A percentile compares a stretch with the other conserved stretches of the same genome.
Evolutionary conservation across 2,329 filamentous ascomycete species (phyloP).

Genomic region (Pseudocercospora macadamiae): DNA sequence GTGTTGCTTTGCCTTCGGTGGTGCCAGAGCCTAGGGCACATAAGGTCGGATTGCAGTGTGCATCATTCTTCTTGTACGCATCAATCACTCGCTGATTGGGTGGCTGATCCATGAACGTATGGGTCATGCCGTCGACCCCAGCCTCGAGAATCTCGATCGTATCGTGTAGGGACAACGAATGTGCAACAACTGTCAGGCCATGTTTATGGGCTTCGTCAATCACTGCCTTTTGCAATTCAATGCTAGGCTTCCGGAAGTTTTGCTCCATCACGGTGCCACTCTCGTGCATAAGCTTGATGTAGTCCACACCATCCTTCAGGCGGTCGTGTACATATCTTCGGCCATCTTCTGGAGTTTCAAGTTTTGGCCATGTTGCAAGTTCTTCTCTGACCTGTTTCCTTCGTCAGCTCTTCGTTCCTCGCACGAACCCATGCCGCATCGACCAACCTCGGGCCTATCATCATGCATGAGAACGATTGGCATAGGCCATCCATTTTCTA

Average conservation of each 20-base stretch:
- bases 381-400: constrained; percentile 34
- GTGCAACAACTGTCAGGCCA: constrained; percentile 45
- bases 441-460: constrained; percentile 34
- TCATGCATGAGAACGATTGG: constrained; percentile 47
- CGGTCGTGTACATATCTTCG: constrained; percentile 47
- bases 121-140: constrained; percentile 50
- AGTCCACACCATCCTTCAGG: constrained; percentile 48
- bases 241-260: constrained; percentile 40
- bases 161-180: constrained; percentile 44
- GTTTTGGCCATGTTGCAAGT: constrained; percentile 52
- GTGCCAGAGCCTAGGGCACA: constrained; percentile 45
- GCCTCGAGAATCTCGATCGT: constrained; percentile 46
- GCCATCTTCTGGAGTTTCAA: constrained; percentile 47
- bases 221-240: constrained; percentile 51
- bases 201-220: constrained; percentile 45
- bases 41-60: constrained; percentile 50
- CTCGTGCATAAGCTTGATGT: constrained; percentile 58
- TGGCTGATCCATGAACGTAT: constrained; percentile 47
- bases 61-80: constrained; percentile 47
- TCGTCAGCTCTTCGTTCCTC: constrained; percentile 16
- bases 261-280: constrained; percentile 40
- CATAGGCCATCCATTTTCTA: constrained; percentile 57
- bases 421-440: no score
- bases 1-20: constrained; percentile 43
- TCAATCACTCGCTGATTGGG: constrained; percentile 44